Percentiles rank a stretch among this genome's conserved stretches.
Conservation (phyloP, 2,329 filamentous ascomycete genomes). For the Ascochyta fabae region DNA sequence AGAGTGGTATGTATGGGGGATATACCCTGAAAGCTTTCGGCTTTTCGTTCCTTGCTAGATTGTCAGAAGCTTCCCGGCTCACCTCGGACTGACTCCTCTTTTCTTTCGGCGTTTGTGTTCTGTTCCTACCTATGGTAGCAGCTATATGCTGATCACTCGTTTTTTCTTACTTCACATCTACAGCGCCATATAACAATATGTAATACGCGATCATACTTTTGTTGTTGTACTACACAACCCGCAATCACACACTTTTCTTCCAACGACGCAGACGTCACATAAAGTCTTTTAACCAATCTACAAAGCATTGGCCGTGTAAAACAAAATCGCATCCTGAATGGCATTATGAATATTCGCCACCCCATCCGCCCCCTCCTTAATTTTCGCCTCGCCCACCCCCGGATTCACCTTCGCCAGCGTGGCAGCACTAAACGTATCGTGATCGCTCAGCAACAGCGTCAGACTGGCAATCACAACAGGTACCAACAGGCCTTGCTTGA, state of each 20-base stretch:
- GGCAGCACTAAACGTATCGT: conserved; percentile 28
- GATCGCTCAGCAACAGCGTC: conserved; percentile 21
- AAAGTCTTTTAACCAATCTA: not conserved
- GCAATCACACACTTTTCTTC: too few species aligned
- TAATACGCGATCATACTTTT: conserved; percentile 1
- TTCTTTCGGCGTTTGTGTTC: not conserved
- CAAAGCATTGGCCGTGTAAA: conserved; percentile 14
- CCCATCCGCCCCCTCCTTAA: conserved; percentile 16
- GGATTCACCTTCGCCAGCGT: conserved; percentile 17
- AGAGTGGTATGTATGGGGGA: conserved; percentile 4
- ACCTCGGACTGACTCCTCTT: not conserved
- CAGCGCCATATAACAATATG: not conserved
- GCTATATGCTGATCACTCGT: conserved; percentile 6
- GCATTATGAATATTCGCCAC: conserved; percentile 27
- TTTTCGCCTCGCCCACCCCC: conserved; percentile 14
- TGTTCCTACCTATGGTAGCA: conserved; percentile 15
- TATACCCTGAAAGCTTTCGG: not conserved
- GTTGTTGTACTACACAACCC: not conserved
- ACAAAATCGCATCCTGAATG: conserved; percentile 21
- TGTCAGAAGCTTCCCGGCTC: not conserved
- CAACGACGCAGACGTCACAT: too few species aligned
- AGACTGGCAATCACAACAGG: conserved; percentile 23
- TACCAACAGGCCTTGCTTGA: conserved; percentile 17
- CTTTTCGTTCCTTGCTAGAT: not conserved
- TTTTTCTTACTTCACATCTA: not conserved